A percentile compares a stretch with the other conserved stretches of the same genome.
Evolutionary conservation across 129 eudicot genomes (phyloP).

Genomic region (Helichrysum umbraculigerum): DNA sequence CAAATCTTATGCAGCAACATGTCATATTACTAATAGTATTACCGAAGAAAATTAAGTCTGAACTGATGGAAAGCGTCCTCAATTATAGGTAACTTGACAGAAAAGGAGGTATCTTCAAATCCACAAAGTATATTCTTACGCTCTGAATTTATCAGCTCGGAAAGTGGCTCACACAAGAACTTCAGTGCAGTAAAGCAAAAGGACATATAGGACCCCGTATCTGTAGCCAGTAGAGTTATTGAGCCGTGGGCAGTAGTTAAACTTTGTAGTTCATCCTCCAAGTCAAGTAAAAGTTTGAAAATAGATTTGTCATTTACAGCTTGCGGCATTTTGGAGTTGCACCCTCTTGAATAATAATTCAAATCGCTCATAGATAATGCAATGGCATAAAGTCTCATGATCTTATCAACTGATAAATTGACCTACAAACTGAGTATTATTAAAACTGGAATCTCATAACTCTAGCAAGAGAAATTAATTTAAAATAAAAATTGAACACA

Average conservation of each 20-base stretch:
- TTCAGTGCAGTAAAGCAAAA: conserved; percentile 60
- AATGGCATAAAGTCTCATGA: conserved; percentile 57
- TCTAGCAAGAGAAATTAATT: neutral
- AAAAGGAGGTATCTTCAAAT: conserved; percentile 30
- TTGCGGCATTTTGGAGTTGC: conserved; percentile 22
- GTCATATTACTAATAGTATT: conserved; percentile 19
- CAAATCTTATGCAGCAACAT: conserved; percentile 15
- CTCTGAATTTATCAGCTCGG: conserved; percentile 53
- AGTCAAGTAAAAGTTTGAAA: conserved; percentile 36
- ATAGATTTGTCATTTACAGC: conserved; percentile 30
- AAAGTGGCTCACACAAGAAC: conserved; percentile 69
- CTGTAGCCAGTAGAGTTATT: conserved; percentile 14
- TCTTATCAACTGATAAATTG: conserved; percentile 30
- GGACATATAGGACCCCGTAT: conserved; percentile 26
- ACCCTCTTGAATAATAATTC: conserved; percentile 30
- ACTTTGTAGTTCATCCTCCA: conserved; percentile 42
- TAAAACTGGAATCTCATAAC: conserved; percentile 17
- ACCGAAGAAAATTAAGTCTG: conserved; percentile 51
- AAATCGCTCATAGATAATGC: conserved; percentile 48
- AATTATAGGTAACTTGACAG: conserved; percentile 37
- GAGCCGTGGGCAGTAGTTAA: conserved; percentile 25
- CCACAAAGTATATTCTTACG: conserved; percentile 55
- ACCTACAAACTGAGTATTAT: conserved; percentile 47
- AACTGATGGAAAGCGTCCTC: conserved; percentile 54
- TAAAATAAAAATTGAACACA: neutral